These are phyloP conservation scores for Citrus sinensis DNA, from an alignment of 345 rosid genomes.

Conservation along the genomic window DVS_A1.0 CM039166.1:9756001-9756500, in stretches of 20 bases:
- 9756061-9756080: neutral
- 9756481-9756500: neutral
- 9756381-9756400: neutral
- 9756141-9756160: neutral
- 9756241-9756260: too few relatives aligned
- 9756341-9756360: too few relatives aligned
- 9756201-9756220: too few relatives aligned
- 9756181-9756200: too few relatives aligned
- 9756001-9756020: neutral
- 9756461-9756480: neutral
- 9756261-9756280: too few relatives aligned
- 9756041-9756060: neutral
- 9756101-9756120: neutral
- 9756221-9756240: too few relatives aligned
- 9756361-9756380: neutral
- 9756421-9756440: neutral
- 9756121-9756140: neutral
- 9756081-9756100: neutral
- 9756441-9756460: too few relatives aligned
- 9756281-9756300: too few relatives aligned
- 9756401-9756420: neutral
- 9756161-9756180: too few relatives aligned
- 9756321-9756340: too few relatives aligned
- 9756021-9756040: neutral
- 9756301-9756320: too few relatives aligned